Base-by-base conservation (phyloP, 1,284 basidiomycete genomes). In the Sanghuangporus baumii region DNA sequence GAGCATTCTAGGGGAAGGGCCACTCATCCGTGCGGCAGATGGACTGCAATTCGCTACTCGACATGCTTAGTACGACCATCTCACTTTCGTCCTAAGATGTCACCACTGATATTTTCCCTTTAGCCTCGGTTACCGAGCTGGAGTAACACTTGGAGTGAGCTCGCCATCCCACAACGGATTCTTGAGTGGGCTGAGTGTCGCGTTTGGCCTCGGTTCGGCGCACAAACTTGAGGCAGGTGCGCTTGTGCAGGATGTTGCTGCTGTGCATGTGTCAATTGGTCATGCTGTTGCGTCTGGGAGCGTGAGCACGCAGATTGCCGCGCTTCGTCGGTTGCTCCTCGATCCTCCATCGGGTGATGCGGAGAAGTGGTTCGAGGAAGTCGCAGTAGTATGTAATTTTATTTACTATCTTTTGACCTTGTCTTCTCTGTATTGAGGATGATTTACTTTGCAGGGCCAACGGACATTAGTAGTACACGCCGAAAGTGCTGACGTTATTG, bases 401-500 rank as follows among this genome's bases (percentile, higher is more conserved):
- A n/a, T n/a, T n/a, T n/a, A n/a, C n/a, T n/a, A 11, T 16, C 14
- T 48, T 37, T 46, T n/a, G 43, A 5, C 43, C 16, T 7, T 26
- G 9, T 11, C 14, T 31, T 57, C 40, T 46, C 20, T 18, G 9
- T 56, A 6, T 16, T 48, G 26, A 36, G 31, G 8, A 20, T 7
- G 20, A 62, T 3, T 41, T 20, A 26, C 52, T 36, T 50, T 60
- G 2, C 37, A 81, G 73, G 83, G 87, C 36, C 68, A 77, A 40
- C 64, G 84, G 12, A 81, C 85, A 8, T 71, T 91, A 50, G 83
- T 88, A 1, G 75, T 89, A 20, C 74, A 80, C 1, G 80, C 80
- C 0, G 74, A 81, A 66, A 84, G 81, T 62, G 90, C 89, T 9
- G 90, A 95, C 73, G 77, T 88, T 54, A 94, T 96, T 57, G 88